Conservation (phyloP, 2,329 filamentous ascomycete species). For the Sporothrix pseudoabietina region DNA sequence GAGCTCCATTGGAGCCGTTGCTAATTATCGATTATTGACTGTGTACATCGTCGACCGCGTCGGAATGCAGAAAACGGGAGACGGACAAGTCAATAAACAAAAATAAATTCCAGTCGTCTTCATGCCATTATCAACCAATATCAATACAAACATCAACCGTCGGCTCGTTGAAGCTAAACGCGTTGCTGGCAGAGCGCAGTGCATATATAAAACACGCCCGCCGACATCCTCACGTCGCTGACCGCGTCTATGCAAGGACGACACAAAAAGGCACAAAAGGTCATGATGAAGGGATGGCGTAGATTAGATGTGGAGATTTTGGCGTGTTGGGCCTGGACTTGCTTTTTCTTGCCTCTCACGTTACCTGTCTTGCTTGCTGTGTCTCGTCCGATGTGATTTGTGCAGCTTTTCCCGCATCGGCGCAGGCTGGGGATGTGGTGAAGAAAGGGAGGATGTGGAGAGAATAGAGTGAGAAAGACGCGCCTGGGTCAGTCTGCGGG, state of each 20-base stretch:
- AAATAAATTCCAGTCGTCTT: background rate
- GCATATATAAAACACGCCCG: background rate
- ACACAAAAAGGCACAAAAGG: background rate
- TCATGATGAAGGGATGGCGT: constrained; percentile 20
- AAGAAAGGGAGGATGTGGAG: constrained; percentile 12
- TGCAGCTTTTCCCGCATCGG: background rate
- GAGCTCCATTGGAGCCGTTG: background rate
- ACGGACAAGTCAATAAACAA: constrained; percentile 7
- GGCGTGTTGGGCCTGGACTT: background rate
- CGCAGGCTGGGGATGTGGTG: constrained; percentile 5
- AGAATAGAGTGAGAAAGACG: constrained; percentile 4
- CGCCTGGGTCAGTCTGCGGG: background rate
- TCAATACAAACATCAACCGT: background rate
- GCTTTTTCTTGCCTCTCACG: background rate
- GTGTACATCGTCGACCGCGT: background rate
- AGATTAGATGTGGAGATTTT: constrained; percentile 26
- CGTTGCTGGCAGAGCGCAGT: background rate
- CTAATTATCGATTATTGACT: background rate
- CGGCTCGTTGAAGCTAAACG: background rate
- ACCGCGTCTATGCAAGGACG: constrained; percentile 1
- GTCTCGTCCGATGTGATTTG: background rate
- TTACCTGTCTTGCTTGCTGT: background rate
- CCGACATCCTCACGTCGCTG: background rate
- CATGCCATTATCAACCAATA: background rate
- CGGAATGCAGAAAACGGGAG: constrained; percentile 12